Base-by-base conservation (phyloP, 1,284 basidiomycete species). In the Ganoderma lucidum region DNA sequence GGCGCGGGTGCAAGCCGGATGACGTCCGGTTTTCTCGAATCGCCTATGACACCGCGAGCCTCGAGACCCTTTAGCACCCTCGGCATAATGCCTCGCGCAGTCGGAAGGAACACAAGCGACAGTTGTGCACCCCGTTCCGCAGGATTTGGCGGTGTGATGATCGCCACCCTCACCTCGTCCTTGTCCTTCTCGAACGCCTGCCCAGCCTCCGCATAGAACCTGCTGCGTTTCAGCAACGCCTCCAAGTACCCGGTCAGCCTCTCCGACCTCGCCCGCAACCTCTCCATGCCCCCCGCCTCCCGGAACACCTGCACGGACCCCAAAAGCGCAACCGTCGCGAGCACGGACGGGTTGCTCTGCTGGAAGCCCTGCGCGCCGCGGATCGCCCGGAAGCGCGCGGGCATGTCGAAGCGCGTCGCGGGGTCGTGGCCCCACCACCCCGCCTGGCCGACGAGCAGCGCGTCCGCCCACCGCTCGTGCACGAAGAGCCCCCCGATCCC, bases 401-500 rank as follows among this genome's bases (percentile, higher is more conserved):
- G 92, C 97, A 99, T 99, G 69, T 90, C 84, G 84, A 99, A 99
- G 51, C 98, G 92, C 48, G 95, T 97, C 68, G 84, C 79, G 30
- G 90, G 86, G 77, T 96, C 90, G 80, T 99, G 96, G 60, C 98
- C 97, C 96, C 96, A 99, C 97, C 97, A 99, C 44, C 98, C 97
- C 30, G 96, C 93, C 69, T 92, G 91, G 3, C n/a, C 23, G 64
- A 78, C 74, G 30, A 74, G 83, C 56, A 81, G 81, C 64, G 86
- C 82, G 65, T 86, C 82, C 71, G 90, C 85, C 92, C 93, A 96
- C 77, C 90, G 92, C 71, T 94, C 90, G 78, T 98, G 96, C 17
- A 98, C 85, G 79, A 92, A 98, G 63, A 96, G 83, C 6, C 97
- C 98, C n/a, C 91, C 98, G 66, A 99, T 97, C 15, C 93, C 96